These are phyloP conservation scores for Candida orba DNA, from an alignment of 805 yeast species.

Conservation along the genomic window DNA sequence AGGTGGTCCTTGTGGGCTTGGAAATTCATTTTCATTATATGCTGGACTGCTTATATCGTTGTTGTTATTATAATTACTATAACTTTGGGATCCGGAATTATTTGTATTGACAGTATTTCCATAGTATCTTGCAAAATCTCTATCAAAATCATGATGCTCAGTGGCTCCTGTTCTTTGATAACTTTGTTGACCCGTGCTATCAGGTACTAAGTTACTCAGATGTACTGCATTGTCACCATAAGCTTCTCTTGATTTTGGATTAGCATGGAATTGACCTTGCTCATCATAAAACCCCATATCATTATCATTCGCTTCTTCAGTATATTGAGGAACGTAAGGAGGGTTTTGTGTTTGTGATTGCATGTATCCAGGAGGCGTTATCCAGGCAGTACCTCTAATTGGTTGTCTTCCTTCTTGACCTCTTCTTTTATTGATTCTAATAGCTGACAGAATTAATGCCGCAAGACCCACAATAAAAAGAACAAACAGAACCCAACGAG, in stretches of 20 bases:
- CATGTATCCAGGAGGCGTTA: slow-evolving; percentile 74
- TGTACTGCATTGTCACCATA: slow-evolving; percentile 9
- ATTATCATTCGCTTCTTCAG: slow-evolving; percentile 55
- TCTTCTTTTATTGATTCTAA: slow-evolving; percentile 50
- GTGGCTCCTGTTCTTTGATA: slow-evolving; percentile 10
- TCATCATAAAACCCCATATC: slow-evolving; percentile 59
- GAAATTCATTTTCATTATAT: background rate
- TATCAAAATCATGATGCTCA: slow-evolving; percentile 14
- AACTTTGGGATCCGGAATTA: too few relatives aligned
- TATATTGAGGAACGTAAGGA: slow-evolving; percentile 62
- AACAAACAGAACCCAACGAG: slow-evolving; percentile 41
- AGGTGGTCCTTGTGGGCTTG: slow-evolving; percentile 7
- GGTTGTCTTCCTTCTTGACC: slow-evolving; percentile 41
- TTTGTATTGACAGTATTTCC: slow-evolving; percentile 2
- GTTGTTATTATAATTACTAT: background rate
- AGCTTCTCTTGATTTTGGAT: slow-evolving; percentile 26
- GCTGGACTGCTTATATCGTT: background rate
- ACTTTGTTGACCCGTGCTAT: slow-evolving; percentile 15
- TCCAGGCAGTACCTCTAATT: slow-evolving; percentile 72
- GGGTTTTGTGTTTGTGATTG: slow-evolving; percentile 32
- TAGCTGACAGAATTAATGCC: slow-evolving; percentile 40
- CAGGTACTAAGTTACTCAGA: slow-evolving; percentile 17
- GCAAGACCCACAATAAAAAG: slow-evolving; percentile 45
- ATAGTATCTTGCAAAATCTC: slow-evolving; percentile 22
- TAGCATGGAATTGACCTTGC: slow-evolving; percentile 26